Evolutionary conservation across 2,329 filamentous ascomycete species (phyloP).

Genomic region (Leptographium lundbergii): DNA sequence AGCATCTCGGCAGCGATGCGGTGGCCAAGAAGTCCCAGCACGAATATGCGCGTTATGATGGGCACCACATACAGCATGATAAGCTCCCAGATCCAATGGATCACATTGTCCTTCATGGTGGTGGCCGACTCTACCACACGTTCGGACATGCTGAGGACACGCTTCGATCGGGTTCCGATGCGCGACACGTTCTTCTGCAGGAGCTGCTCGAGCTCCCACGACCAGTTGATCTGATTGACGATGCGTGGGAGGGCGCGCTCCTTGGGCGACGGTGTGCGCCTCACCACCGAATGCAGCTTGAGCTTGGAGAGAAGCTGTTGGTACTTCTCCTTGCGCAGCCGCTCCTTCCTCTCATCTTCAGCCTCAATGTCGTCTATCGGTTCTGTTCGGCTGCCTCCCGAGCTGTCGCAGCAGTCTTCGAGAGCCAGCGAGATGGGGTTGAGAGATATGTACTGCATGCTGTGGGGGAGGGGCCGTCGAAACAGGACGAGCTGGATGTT

Average conservation of each 20-base stretch:
- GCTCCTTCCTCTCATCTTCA: conserved; percentile 56
- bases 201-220: conserved; percentile 73
- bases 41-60: conserved; percentile 57
- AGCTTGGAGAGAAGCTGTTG: conserved; percentile 70
- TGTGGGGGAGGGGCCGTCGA: conserved; percentile 67
- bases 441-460: conserved; percentile 95
- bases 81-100: conserved; percentile 56
- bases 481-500: conserved; percentile 84
- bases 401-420: conserved; percentile 49
- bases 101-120: conserved; percentile 65
- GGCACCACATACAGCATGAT: conserved; percentile 69
- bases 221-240: conserved; percentile 91
- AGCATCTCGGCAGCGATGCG: conserved; percentile 70
- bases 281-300: conserved; percentile 73
- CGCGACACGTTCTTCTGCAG: conserved; percentile 84
- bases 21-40: conserved; percentile 68
- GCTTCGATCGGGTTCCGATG: conserved; percentile 67
- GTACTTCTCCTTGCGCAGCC: conserved; percentile 43
- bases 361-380: conserved; percentile 46
- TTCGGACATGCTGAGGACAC: conserved; percentile 85
- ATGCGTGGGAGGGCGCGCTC: conserved; percentile 71
- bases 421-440: conserved; percentile 79
- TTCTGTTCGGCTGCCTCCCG: conserved; percentile 17
- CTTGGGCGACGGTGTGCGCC: conserved; percentile 64
- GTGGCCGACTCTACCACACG: conserved; percentile 87